Base-by-base conservation (phyloP, 495 filamentous ascomycete genomes). In the Glarea lozoyensis region DNA sequence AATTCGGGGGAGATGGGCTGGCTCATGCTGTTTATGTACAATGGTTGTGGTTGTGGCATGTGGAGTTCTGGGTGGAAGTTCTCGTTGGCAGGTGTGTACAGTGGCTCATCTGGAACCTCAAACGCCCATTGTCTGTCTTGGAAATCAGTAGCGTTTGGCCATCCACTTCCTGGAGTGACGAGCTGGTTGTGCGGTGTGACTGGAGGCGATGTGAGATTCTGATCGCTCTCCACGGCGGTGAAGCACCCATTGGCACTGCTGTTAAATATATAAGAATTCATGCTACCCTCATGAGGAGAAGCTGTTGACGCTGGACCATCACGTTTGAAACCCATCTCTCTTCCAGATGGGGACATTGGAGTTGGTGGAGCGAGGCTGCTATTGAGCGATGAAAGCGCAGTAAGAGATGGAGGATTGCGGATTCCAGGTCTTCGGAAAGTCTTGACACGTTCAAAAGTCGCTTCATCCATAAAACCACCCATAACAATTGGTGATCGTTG, bases 311-410 rank as follows among this genome's bases (percentile, higher is more conserved):
- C 27, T 12, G 42, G 22, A 4, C n/a, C 21, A 11, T 54, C 50
- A 22, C 47, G 38, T 19, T 46, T 43, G 10, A 53, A 37, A 10
- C 24, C 45, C 50, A 53, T 57, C 31, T 57, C 44, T 30, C 50
- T 49, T 30, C 48, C 54, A 17, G 42, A 37, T 3, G 54, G 54
- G 7, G 54, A 57, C 47, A 51, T 57, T 19, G 54, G 54, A 10
- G 54, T 57, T 7, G 54, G 54, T 40, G 54, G 54, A 11, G 50
- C 54, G n/a, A 57, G 50, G 23, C 42, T 53, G 40, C 46, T 53
- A 34, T 49, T 53, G 13, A 50, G n/a, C 3, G 46, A 50, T 11
- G 46, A 50, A 5, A 31, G 19, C 4, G 39, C 41, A 11, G 31
- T 51, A 17, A 52, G 20, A 4, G 48, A 48, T n/a, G 48, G 49